Percentiles rank a stretch among this genome's conserved stretches.
phyloP scores from a whole-genome alignment of 768 basidiomycete genomes.

The Lactarius akahatsu region DNA sequence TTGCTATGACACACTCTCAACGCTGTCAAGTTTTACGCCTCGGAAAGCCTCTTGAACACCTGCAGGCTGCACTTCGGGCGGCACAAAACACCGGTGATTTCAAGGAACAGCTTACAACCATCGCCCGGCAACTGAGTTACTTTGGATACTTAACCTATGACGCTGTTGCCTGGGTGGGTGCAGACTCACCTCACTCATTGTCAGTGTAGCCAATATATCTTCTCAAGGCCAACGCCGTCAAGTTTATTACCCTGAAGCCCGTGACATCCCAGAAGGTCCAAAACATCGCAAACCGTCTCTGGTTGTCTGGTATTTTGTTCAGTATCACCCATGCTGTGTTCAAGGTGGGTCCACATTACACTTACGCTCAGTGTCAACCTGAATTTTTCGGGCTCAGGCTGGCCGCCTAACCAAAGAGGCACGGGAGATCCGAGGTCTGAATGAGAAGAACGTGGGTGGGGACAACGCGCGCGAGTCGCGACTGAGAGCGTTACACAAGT shows the following conservation, averaged over 20 bases:
- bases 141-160: constrained; percentile 86
- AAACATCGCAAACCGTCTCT: constrained; percentile 76
- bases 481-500: constrained; percentile 57
- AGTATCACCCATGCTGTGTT: constrained; percentile 68
- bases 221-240: constrained; percentile 60
- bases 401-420: constrained; percentile 60
- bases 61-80: constrained; percentile 84
- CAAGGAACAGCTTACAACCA: constrained; percentile 71
- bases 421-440: constrained; percentile 50
- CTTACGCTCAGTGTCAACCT: constrained; percentile 1
- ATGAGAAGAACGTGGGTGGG: constrained; percentile 67
- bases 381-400: constrained; percentile 42
- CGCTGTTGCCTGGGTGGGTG: constrained; percentile 77
- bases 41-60: constrained; percentile 91
- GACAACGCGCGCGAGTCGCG: constrained; percentile 66
- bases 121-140: constrained; percentile 84
- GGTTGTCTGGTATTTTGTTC: constrained; percentile 83
- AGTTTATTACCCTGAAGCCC: constrained; percentile 60
- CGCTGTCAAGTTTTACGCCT: constrained; percentile 78
- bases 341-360: constrained; percentile 47
- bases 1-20: background rate
- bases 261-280: constrained; percentile 59
- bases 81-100: constrained; percentile 53
- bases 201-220: background rate
- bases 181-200: background rate